A percentile compares a stretch with the other conserved stretches of the same genome.
phyloP scores from a whole-genome alignment of 2,329 filamentous ascomycete genomes.

The Plenodomus lindquistii region DNA sequence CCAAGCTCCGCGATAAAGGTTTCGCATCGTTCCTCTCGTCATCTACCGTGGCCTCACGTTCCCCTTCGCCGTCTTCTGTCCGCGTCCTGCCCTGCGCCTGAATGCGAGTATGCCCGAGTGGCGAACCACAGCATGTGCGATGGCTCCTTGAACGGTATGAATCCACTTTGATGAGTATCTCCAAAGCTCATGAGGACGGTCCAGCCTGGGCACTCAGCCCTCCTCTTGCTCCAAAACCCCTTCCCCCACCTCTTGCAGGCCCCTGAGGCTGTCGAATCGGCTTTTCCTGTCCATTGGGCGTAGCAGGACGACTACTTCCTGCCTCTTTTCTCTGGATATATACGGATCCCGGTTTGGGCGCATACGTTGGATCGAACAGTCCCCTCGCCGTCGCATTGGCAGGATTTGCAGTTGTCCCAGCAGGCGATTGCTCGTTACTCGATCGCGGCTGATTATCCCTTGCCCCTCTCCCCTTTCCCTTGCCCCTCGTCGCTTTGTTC shows the following conservation, averaged over 20 bases:
- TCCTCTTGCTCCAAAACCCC: constrained; percentile 72
- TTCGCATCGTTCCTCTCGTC: too few species aligned
- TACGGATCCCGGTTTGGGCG: constrained; percentile 63
- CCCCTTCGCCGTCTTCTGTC: neutral
- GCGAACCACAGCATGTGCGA: neutral
- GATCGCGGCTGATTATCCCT: constrained; percentile 45
- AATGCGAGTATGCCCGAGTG: neutral
- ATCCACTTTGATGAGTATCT: neutral
- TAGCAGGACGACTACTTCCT: constrained; percentile 53
- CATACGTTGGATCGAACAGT: constrained; percentile 77
- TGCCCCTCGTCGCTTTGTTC: constrained; percentile 39
- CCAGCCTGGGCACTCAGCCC: constrained; percentile 16
- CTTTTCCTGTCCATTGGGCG: constrained; percentile 66
- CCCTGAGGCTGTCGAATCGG: constrained; percentile 75
- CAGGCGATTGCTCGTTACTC: constrained; percentile 43
- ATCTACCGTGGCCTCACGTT: neutral
- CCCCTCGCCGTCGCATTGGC: constrained; percentile 54
- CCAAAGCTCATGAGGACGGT: constrained; percentile 19
- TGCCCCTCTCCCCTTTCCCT: constrained; percentile 42
- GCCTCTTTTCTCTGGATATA: constrained; percentile 51
- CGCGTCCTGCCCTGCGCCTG: too few species aligned
- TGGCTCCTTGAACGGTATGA: neutral
- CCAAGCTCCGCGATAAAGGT: too few species aligned
- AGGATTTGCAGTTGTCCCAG: constrained; percentile 33
- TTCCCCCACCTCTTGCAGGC: constrained; percentile 75